Evolutionary conservation across 2,329 filamentous ascomycete genomes (phyloP).

Genomic region (Aspergillus bombycis): DNA sequence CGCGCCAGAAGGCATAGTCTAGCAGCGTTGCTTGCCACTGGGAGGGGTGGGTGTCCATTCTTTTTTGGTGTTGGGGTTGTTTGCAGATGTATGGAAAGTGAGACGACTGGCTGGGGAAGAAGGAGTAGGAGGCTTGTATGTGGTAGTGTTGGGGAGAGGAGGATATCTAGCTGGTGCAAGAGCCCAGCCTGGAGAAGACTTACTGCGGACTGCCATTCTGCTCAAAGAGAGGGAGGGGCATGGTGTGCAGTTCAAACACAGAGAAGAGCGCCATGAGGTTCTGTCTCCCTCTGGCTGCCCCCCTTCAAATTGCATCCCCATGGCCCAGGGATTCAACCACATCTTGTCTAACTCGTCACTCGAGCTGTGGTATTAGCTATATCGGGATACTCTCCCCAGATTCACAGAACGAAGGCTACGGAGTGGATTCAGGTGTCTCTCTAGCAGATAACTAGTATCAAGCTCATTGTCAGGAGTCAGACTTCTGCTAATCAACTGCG

Average conservation of each 20-base stretch:
- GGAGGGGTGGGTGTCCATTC: conserved; percentile 23
- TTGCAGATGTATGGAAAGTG: not conserved
- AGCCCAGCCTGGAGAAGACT: not conserved
- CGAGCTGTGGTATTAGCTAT: too few relatives aligned
- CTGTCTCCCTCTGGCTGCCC: not conserved
- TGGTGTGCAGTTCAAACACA: too few relatives aligned
- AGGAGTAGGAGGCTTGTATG: not conserved
- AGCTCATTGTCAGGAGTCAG: not conserved
- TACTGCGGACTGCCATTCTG: not conserved
- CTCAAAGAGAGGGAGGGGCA: not conserved
- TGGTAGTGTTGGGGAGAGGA: not conserved
- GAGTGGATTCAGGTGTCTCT: not conserved
- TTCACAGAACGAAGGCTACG: not conserved
- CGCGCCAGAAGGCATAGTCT: conserved; percentile 34
- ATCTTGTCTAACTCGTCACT: not conserved
- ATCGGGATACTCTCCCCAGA: not conserved
- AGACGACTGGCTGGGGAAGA: not conserved
- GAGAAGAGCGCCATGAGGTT: not conserved
- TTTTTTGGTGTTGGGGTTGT: not conserved
- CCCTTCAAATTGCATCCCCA: not conserved
- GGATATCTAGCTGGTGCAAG: not conserved
- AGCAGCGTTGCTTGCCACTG: conserved; percentile 33
- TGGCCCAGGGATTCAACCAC: not conserved
- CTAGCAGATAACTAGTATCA: not conserved
- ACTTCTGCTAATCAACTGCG: not conserved